These are phyloP conservation scores for Mercurialis annua DNA, from an alignment of 345 rosid species.

Conservation along the genomic window DNA sequence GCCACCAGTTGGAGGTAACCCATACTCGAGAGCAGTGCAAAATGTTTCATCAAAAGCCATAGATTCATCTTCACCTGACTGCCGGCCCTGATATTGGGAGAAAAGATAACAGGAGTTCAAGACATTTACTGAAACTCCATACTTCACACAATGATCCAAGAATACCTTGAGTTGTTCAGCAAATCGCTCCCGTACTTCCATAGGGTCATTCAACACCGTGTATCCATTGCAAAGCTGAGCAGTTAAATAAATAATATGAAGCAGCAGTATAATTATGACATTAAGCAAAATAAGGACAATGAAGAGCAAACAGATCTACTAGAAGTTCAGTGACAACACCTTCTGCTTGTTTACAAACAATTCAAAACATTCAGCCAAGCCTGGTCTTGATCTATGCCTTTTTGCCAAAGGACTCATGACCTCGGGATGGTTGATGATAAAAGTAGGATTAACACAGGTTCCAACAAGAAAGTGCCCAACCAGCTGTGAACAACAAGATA, in stretches of 20 bases:
- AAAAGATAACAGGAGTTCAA: not conserved
- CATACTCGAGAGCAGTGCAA: slow-evolving; percentile 80
- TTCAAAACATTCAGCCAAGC: slow-evolving; percentile 90
- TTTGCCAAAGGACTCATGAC: slow-evolving; percentile 91
- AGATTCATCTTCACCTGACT: slow-evolving; percentile 97
- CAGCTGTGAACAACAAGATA: slow-evolving; percentile 49
- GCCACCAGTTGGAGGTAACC: slow-evolving; percentile 93
- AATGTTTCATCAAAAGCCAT: slow-evolving; percentile 96
- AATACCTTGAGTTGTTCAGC: slow-evolving; percentile 93
- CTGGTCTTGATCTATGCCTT: slow-evolving; percentile 69
- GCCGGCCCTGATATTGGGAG: slow-evolving; percentile 53
- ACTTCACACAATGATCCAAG: not conserved
- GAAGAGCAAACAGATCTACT: not conserved
- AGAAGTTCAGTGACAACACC: slow-evolving; percentile 33
- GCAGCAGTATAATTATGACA: too few species aligned
- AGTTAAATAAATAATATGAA: slow-evolving; percentile 10
- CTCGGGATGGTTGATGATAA: slow-evolving; percentile 88
- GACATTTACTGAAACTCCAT: not conserved
- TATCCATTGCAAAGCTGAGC: slow-evolving; percentile 85
- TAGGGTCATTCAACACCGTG: slow-evolving; percentile 95
- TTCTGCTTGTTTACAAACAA: slow-evolving; percentile 88
- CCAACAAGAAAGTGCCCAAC: slow-evolving; percentile 94
- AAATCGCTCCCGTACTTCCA: slow-evolving; percentile 87
- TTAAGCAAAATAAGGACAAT: too few species aligned
- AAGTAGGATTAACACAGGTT: slow-evolving; percentile 86